These are phyloP conservation scores for Volvox africanus DNA, from an alignment of 139 green algal genomes.

Conservation along the genomic window DNA sequence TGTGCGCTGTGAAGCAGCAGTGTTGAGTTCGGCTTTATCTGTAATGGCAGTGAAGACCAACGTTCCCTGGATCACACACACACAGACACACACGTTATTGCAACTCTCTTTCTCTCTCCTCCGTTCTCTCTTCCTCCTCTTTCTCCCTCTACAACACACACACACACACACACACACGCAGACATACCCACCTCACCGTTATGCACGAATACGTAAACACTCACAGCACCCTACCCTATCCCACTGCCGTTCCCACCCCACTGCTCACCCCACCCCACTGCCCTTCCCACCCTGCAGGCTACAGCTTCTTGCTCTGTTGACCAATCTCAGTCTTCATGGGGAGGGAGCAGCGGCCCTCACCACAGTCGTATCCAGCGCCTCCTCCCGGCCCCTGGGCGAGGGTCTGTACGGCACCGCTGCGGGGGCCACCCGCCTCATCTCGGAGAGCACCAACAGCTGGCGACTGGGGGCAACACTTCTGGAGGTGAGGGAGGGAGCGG, in stretches of 20 bases:
- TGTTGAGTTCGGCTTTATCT: no score
- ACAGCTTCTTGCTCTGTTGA: slow-evolving; percentile 29
- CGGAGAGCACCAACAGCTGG: slow-evolving; percentile 1
- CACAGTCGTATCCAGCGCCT: not conserved
- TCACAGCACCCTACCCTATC: not conserved
- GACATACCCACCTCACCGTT: no score
- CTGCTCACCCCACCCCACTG: not conserved
- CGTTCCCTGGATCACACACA: no score
- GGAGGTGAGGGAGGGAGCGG: slow-evolving; percentile 1
- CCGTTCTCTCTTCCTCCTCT: not conserved
- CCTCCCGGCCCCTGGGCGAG: not conserved
- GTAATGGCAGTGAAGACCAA: no score
- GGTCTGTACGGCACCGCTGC: not conserved
- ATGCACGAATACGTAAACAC: no score
- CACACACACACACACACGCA: no score
- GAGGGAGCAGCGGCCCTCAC: slow-evolving; percentile 17
- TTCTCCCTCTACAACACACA: not conserved
- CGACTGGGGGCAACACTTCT: not conserved
- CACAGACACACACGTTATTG: no score
- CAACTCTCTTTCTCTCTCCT: not conserved
- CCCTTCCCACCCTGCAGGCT: not conserved
- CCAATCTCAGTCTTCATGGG: slow-evolving; percentile 14
- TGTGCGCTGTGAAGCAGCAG: no score
- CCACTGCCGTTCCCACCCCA: not conserved
- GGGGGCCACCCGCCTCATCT: not conserved